phyloP scores from a whole-genome alignment of 768 basidiomycete genomes.

The Ramaria sp. region DNA sequence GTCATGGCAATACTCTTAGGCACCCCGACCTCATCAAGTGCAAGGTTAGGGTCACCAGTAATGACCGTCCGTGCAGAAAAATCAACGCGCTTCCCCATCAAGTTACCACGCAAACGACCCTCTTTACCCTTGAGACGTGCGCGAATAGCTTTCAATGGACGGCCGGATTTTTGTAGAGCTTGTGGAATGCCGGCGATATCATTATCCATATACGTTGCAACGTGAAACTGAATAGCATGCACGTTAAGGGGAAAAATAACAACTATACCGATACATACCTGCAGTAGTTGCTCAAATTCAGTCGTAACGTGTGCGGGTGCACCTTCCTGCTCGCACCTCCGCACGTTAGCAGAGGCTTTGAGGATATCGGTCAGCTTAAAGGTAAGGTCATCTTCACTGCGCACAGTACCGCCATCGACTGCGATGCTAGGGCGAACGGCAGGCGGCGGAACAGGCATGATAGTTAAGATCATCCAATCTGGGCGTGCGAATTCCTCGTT shows the following conservation, averaged over 20 bases:
- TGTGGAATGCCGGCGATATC: conserved; percentile 98
- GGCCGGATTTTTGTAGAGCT: conserved; percentile 92
- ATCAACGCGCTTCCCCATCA: conserved; percentile 99
- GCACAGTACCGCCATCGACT: conserved; percentile 92
- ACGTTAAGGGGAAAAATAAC: conserved; percentile 1
- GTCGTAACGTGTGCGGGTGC: conserved; percentile 92
- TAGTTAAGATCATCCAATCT: conserved; percentile 99
- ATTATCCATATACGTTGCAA: conserved; percentile 99
- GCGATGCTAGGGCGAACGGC: conserved; percentile 97
- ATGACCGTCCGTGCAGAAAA: conserved; percentile 99
- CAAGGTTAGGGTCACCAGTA: conserved; percentile 95
- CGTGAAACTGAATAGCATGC: conserved; percentile 66
- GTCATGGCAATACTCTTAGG: conserved; percentile 95
- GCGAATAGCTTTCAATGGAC: conserved; percentile 96
- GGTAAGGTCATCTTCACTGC: conserved; percentile 96
- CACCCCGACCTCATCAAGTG: conserved; percentile 94
- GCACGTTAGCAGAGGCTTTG: conserved; percentile 86
- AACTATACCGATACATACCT: conserved; percentile 39
- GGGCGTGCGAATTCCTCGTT: conserved; percentile 94
- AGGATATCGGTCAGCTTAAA: conserved; percentile 97
- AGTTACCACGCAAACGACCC: conserved; percentile 90
- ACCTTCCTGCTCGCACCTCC: conserved; percentile 90
- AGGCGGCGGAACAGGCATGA: conserved; percentile 94
- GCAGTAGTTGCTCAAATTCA: conserved; percentile 92
- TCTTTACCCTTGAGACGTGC: conserved; percentile 98